Evolutionary conservation across 2,329 filamentous ascomycete genomes (phyloP), one percentile per base, ranked within the genome.

Genomic region (Pestalotiopsis sp.): DNA sequence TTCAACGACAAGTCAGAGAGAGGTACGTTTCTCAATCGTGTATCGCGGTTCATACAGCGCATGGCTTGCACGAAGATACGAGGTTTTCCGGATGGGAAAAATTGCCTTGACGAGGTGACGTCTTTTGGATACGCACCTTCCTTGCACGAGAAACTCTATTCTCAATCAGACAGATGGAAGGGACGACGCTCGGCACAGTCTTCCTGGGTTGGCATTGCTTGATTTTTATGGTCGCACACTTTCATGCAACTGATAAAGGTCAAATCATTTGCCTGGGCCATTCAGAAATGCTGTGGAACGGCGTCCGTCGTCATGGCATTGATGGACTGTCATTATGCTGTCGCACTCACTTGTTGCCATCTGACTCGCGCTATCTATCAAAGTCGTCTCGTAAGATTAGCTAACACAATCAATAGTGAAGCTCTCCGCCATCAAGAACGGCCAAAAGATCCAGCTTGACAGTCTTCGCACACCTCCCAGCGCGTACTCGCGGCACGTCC

Each of bases 381-480:
- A 5, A 27, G 12, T 59, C 20, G 4, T 7, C 27, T 0, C 4
- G 31, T 3, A 3, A 62, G 14, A 3, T 62, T 11, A 6, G 36
- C 59, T 62, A 23, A 62, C 31, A 20, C 20, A 41, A 7, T 25
- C 49, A 31, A 17, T 67, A 86, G 84, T 84, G 59, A 82, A 83
- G 14, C 82, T 90, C 3, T 82, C 80, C n/a, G 87, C 86, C 27
- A 80, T 83, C 70, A 83, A 85, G 69, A 79, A 86, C 68, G 87
- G 87, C 58, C 73, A 83, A 67, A 81, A 82, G 68, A 74, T 85
- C 66, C 74, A 77, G 3, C 87, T 95, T 59, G 87, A 90, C 70
- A 93, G 90, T 74, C 83, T 97, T 72, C 88, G 94, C 63, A 97
- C 94, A 4, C 94, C 94, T 1, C 86, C 90, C 38, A 96, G 92